Percentiles rank a stretch among this genome's conserved stretches.
phyloP scores from a whole-genome alignment of 768 basidiomycete species.

The Calocybe gangraenosa region DNA sequence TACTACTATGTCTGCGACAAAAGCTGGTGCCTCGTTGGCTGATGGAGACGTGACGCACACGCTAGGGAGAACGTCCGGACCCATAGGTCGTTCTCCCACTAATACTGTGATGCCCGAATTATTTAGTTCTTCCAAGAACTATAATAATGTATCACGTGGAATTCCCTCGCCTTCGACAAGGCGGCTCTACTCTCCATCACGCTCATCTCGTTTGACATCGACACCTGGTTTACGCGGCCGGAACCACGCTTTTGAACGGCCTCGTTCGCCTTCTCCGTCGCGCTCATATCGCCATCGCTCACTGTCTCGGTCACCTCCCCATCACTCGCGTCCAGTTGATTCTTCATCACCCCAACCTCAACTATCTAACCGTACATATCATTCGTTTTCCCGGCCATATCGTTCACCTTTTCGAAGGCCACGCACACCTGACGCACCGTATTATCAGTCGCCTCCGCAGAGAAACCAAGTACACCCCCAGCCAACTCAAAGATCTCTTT shows the following conservation, averaged over 20 bases:
- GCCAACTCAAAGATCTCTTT: no score
- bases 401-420: conserved; percentile 1
- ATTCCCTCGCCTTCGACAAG: conserved; percentile 10
- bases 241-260: not conserved
- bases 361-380: conserved; percentile 3
- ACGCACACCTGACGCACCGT: not conserved
- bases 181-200: conserved; percentile 1
- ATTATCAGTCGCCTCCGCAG: not conserved
- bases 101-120: not conserved
- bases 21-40: no score
- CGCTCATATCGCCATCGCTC: not conserved
- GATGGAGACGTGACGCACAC: not conserved
- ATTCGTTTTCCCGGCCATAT: conserved; percentile 1
- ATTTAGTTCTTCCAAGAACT: not conserved
- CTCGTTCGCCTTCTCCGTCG: conserved; percentile 2
- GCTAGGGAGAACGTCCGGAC: not conserved
- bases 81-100: not conserved
- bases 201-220: not conserved
- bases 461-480: no score
- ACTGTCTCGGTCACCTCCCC: conserved; percentile 1
- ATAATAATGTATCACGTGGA: not conserved
- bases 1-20: no score
- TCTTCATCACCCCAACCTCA: conserved; percentile 1
- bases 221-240: not conserved
- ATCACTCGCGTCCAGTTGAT: not conserved